phyloP scores from a whole-genome alignment of 2,329 filamentous ascomycete genomes.

The Fusarium subglutinans region DNA sequence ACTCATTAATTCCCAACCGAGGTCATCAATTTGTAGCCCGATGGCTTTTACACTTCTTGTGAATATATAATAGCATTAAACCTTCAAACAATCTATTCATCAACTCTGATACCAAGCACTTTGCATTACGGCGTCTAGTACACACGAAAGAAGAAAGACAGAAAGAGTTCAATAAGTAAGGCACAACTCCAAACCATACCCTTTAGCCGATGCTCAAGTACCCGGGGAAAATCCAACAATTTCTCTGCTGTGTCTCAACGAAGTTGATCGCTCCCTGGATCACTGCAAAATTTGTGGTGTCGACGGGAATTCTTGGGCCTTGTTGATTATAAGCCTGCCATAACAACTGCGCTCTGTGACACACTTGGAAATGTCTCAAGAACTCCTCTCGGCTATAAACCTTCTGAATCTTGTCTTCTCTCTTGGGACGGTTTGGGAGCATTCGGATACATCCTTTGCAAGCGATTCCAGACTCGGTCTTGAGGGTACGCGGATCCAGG shows the following conservation, averaged over 20 bases:
- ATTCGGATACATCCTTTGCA: background rate
- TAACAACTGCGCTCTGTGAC: background rate
- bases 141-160: background rate
- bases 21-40: rapidly evolving
- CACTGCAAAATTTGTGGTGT: rapidly evolving
- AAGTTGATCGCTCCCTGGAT: background rate
- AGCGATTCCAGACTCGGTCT: background rate
- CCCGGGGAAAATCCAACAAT: background rate
- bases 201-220: background rate
- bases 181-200: background rate
- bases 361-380: background rate
- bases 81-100: background rate
- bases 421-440: background rate
- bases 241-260: rapidly evolving
- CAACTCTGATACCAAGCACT: background rate
- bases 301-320: background rate
- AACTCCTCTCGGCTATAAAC: background rate
- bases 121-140: background rate
- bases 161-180: background rate
- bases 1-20: rapidly evolving
- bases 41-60: background rate
- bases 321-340: background rate
- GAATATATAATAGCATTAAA: background rate
- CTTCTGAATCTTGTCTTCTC: background rate
- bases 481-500: rapidly evolving